Base-by-base conservation (phyloP, 768 basidiomycete species). In the Lentinus brumalis region DNA sequence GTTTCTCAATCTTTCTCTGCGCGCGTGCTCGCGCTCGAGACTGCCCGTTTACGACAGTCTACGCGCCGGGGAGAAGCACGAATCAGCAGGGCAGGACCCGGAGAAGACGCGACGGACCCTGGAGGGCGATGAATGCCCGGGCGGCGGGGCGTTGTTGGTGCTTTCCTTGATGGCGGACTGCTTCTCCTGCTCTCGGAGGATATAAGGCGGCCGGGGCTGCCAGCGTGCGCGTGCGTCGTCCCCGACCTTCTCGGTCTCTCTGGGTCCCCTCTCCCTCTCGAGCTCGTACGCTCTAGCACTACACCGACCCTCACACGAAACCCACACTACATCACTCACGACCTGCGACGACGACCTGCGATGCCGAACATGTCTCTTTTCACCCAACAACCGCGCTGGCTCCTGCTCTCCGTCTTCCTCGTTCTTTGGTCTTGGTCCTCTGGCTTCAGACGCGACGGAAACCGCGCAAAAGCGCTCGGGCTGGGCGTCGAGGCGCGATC, bases 401-500 rank as follows among this genome's bases (percentile, higher is more conserved):
- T 66, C 30, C 39, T 66, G 12, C 59, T 66, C 41, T 62, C 61
- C 1, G 26, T 45, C 30, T 62, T 62, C 58, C 56, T 66, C 53
- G 35, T 66, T 45, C 46, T 66, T 51, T 66, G 64, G 64, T 62
- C 60, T n/a, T 50, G 57, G 30, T 59, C 60, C 4, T 58, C 57
- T 3, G 53, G 56, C 38, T 42, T 58, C 4, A 60, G 60, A 7
- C 60, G 57, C 32, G 59, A 61, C 30, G 38, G 40, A 30, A 39
- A 5, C 18, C 49, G 51, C 11, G 30, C 32, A n/a, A 45, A 44
- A 4, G 49, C 53, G 26, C 51, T 62, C 31, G 65, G 61, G 3
- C 21, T 66, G 10, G 65, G 65, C 18, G 61, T 55, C 21, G 61
- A 66, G 6, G 65, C 65, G 4, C 65, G 56, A 5, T 49, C 50